A percentile compares a stretch with the other conserved stretches of the same genome.
Conservation (phyloP, 176 grass and related monocot genomes). For the Raddia distichophylla region DNA sequence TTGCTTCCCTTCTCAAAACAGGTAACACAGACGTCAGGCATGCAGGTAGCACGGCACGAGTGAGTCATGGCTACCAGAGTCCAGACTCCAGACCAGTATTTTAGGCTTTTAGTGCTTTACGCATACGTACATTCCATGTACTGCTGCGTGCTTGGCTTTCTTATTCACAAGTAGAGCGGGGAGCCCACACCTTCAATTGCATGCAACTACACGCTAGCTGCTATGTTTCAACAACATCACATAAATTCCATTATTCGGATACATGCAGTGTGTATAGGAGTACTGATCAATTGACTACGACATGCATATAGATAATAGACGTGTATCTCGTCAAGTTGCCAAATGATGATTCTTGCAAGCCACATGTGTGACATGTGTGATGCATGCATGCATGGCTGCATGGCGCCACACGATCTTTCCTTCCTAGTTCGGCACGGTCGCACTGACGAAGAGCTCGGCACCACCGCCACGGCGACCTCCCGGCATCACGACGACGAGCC, state of each 20-base stretch:
- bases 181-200: background rate
- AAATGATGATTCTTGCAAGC: background rate
- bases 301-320: background rate
- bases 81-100: too few species aligned
- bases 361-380: background rate
- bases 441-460: constrained; percentile 45
- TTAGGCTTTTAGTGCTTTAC: too few species aligned
- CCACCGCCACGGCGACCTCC: background rate
- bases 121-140: too few species aligned
- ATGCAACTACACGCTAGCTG: background rate
- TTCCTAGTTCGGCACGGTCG: constrained; percentile 32
- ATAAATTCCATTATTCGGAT: background rate
- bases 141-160: background rate
- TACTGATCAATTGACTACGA: background rate
- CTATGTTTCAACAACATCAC: background rate
- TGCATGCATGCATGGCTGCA: too few species aligned
- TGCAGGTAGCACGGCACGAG: too few species aligned
- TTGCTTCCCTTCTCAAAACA: constrained; percentile 48
- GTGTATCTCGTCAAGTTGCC: background rate
- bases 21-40: background rate
- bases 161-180: background rate
- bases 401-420: background rate
- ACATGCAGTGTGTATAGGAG: background rate
- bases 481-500: constrained; percentile 57
- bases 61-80: too few species aligned